Conservation (phyloP, 306 rosid genomes). For the Rosa rugosa region DNA sequence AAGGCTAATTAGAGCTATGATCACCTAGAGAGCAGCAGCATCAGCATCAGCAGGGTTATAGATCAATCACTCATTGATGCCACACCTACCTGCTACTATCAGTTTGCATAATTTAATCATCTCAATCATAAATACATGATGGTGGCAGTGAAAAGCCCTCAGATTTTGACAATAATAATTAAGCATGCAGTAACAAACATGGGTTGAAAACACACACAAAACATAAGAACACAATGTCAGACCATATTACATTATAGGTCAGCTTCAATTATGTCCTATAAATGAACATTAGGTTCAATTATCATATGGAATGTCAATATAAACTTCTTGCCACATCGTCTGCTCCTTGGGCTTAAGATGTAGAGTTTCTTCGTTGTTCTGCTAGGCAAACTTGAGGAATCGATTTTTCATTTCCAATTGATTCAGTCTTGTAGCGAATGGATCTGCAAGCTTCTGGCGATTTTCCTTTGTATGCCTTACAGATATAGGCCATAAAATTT, state of each 20-base stretch:
- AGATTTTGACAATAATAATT: background rate
- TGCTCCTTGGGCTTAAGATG: conserved; percentile 17
- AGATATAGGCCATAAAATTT: conserved; percentile 57
- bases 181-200: background rate
- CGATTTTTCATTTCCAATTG: conserved; percentile 21
- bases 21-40: background rate
- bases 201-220: background rate
- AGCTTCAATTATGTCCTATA: background rate
- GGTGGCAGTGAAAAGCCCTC: conserved; percentile 1
- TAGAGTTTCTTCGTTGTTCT: conserved; percentile 32
- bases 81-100: conserved; percentile 7
- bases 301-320: background rate
- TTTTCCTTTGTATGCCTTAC: conserved; percentile 57
- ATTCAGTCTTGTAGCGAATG: conserved; percentile 25
- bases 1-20: background rate
- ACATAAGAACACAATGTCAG: background rate
- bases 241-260: background rate
- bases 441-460: conserved; percentile 55
- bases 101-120: background rate
- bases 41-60: background rate
- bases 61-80: background rate
- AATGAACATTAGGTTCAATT: background rate
- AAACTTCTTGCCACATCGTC: conserved; percentile 8
- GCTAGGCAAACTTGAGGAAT: conserved; percentile 41
- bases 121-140: conserved; percentile 2